Percentiles rank a stretch among this genome's conserved stretches.
These are phyloP conservation scores for Cyclocybe cylindracea DNA, from an alignment of 768 basidiomycete species.

Conservation along the genomic window DNA sequence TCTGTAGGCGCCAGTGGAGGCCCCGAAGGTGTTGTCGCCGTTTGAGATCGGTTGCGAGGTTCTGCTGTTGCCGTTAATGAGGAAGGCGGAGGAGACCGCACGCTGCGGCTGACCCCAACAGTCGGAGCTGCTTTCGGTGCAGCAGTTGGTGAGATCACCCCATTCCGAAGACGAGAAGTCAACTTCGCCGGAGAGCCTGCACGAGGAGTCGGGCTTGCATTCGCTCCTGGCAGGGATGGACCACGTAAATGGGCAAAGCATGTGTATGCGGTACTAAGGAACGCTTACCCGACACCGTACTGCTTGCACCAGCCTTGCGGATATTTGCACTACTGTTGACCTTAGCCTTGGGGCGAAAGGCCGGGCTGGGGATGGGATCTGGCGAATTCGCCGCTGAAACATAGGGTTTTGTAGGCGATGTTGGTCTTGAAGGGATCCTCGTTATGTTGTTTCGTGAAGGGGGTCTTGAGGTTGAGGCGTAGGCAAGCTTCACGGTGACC, in stretches of 20 bases:
- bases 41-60: constrained; percentile 26
- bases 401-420: constrained; percentile 38
- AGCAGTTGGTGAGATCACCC: constrained; percentile 31
- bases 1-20: constrained; percentile 14
- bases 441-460: constrained; percentile 28
- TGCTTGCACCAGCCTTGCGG: constrained; percentile 24
- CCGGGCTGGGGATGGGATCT: constrained; percentile 19
- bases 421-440: constrained; percentile 39
- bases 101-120: constrained; percentile 15
- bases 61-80: constrained; percentile 36
- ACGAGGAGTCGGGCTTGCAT: constrained; percentile 32
- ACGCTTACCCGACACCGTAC: constrained; percentile 14
- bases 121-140: constrained; percentile 24
- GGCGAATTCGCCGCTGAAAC: constrained; percentile 20
- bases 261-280: background rate
- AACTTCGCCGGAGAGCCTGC: constrained; percentile 45
- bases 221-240: constrained; percentile 9
- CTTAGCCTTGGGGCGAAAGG: constrained; percentile 56
- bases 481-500: constrained; percentile 55
- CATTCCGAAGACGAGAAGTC: constrained; percentile 36
- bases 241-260: background rate
- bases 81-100: constrained; percentile 32
- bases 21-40: constrained; percentile 21
- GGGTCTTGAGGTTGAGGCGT: constrained; percentile 26
- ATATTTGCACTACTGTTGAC: constrained; percentile 55